Evolutionary conservation across 2,329 filamentous ascomycete genomes (phyloP), one percentile per base, ranked within the genome.

Genomic region (Exophiala bonariae): DNA sequence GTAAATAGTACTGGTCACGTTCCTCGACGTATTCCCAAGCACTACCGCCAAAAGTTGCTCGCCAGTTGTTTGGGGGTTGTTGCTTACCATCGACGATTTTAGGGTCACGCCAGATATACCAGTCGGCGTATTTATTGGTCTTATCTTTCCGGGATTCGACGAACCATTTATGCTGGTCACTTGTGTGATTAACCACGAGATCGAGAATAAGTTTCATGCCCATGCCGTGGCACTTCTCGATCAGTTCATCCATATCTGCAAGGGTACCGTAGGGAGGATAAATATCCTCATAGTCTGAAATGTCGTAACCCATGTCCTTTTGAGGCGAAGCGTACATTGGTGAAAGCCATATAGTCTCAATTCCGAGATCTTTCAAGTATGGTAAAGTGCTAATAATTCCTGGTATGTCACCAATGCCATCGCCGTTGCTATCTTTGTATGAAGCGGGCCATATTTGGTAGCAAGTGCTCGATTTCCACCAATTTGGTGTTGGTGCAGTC

Each of bases 131-230:
- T 0, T 73, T 63, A 55, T 72, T 78, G 17, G 50, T 56, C 28
- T 47, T 54, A 50, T 45, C 32, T 32, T 44, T 55, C 26, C 50
- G 75, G 1, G 77, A 80, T 53, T 82, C 77, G 50, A 68, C 63
- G 59, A 83, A 84, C 81, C 80, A 81, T 26, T 66, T 61, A 58
- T 82, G 79, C 66, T 72, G 50, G 68, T 73, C 57, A 42, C 81
- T 86, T 0, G 86, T 89, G 62, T 92, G 87, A 56, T 90, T 92
- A 52, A 90, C 78, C 2, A 91, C 87, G 3, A 91, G 72, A 60
- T 91, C 86, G 49, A 90, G 76, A 47, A 91, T 81, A 9, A 90
- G 67, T 55, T 79, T 81, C 79, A 90, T 87, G 3, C 77, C 81
- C 3, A 83, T 75, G 13, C 74, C 65, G 50, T 86, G 82, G 32